These are phyloP conservation scores for Paspalum vaginatum DNA, from an alignment of 176 grass and related monocot genomes.

Conservation along the genomic window DNA sequence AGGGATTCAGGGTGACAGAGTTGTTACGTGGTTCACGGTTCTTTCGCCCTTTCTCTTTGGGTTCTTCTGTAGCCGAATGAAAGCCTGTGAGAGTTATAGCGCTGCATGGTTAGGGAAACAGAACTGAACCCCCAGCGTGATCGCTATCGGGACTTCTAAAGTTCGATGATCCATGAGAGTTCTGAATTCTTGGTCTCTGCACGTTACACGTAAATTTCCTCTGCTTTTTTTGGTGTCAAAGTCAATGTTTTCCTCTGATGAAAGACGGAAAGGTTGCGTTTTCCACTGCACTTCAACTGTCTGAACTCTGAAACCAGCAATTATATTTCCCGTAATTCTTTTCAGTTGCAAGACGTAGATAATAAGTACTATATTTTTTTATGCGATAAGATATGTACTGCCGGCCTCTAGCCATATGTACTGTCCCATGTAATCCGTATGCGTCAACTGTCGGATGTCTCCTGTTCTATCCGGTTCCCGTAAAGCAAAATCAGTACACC, in stretches of 20 bases:
- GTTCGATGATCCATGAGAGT: background rate
- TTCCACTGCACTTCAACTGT: conserved; percentile 9
- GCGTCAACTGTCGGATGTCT: conserved; percentile 33
- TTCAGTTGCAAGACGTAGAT: conserved; percentile 17
- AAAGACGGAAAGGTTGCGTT: conserved; percentile 19
- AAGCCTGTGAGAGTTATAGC: background rate
- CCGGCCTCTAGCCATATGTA: background rate
- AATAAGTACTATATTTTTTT: conserved; percentile 13
- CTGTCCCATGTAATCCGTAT: conserved; percentile 26
- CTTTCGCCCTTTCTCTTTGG: background rate
- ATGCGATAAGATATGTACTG: background rate
- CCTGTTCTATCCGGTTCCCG: background rate
- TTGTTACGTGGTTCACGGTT: conserved; percentile 6
- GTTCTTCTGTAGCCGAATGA: background rate
- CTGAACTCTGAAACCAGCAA: conserved; percentile 28
- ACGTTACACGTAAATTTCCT: background rate
- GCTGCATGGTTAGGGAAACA: background rate
- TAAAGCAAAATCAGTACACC: conserved; percentile 30
- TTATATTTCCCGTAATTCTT: conserved; percentile 17
- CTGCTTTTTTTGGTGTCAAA: background rate
- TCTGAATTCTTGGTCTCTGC: background rate
- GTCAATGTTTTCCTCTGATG: conserved; percentile 6
- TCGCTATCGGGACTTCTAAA: background rate
- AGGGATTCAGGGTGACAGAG: conserved; percentile 16
- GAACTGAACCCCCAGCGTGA: background rate